phyloP scores from a whole-genome alignment of 176 grass and related monocot genomes.

The Carex myosuroides region DNA sequence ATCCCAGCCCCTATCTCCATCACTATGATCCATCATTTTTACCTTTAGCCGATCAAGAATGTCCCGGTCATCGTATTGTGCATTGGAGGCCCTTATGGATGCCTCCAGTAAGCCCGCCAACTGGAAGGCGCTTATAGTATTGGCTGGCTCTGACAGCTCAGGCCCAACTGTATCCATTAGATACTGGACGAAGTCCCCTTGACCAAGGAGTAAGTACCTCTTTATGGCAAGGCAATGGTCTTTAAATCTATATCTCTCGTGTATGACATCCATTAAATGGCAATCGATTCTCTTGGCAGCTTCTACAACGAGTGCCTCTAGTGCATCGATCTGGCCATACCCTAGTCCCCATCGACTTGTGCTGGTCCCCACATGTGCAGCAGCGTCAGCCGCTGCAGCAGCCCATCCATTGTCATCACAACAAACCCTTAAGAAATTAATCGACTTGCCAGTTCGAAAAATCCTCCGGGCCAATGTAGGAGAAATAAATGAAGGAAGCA shows the following conservation, averaged over 20 bases:
- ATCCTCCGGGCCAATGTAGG: conserved; percentile 64
- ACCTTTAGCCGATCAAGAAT: conserved; percentile 86
- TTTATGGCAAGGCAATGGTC: conserved; percentile 96
- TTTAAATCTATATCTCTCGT: conserved; percentile 68
- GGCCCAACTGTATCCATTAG: conserved; percentile 91
- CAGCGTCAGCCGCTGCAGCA: conserved; percentile 52
- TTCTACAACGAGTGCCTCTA: conserved; percentile 80
- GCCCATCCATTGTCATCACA: conserved; percentile 93
- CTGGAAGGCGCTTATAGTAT: conserved; percentile 92
- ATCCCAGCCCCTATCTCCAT: conserved; percentile 90
- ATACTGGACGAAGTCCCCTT: conserved; percentile 98
- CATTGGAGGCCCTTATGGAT: conserved; percentile 80
- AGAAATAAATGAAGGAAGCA: conserved; percentile 92
- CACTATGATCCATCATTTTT: conserved; percentile 92
- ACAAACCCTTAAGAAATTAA: conserved; percentile 86
- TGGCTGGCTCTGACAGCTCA: conserved; percentile 88
- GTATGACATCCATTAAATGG: conserved; percentile 90
- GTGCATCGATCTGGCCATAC: conserved; percentile 81
- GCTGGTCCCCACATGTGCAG: conserved; percentile 73
- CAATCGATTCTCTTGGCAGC: conserved; percentile 76
- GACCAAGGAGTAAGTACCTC: conserved; percentile 88
- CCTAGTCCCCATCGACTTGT: conserved; percentile 71
- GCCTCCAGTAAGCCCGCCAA: conserved; percentile 80
- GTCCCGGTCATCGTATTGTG: conserved; percentile 83
- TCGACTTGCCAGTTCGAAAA: conserved; percentile 86